A percentile compares a stretch with the other conserved stretches of the same genome.
phyloP scores from a whole-genome alignment of 1,139 yeast genomes.

The Scheffersomyces insectosa region DNA sequence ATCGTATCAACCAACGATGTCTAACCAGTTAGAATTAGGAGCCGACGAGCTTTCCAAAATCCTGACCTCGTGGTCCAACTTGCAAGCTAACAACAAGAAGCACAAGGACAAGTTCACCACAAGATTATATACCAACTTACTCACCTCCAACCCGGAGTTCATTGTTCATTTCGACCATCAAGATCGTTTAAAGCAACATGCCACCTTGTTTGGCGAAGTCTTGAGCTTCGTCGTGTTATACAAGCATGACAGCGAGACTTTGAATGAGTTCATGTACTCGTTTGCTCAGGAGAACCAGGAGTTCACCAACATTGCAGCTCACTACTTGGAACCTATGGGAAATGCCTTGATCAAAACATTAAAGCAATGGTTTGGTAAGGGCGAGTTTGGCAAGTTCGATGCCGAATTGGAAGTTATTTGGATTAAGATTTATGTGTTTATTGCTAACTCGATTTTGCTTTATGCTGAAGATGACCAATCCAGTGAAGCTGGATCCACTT shows the following conservation, averaged over 20 bases:
- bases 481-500: constrained; percentile 9
- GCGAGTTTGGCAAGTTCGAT: constrained; percentile 29
- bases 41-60: constrained; percentile 15
- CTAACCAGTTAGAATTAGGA: constrained; percentile 5
- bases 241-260: constrained; percentile 27
- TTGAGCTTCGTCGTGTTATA: constrained; percentile 35
- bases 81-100: constrained; percentile 29
- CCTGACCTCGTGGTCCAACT: constrained; percentile 34
- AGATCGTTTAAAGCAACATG: constrained; percentile 29
- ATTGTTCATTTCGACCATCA: constrained; percentile 26
- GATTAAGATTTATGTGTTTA: constrained; percentile 41
- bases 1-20: constrained; percentile 1
- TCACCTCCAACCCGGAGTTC: constrained; percentile 31
- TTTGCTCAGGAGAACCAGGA: constrained; percentile 36
- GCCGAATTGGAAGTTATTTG: constrained; percentile 39
- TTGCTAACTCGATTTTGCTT: constrained; percentile 40
- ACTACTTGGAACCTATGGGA: constrained; percentile 48
- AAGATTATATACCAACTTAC: constrained; percentile 35
- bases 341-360: constrained; percentile 40
- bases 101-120: constrained; percentile 31
- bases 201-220: constrained; percentile 37
- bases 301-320: constrained; percentile 25
- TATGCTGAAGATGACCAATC: constrained; percentile 16
- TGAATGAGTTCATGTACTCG: constrained; percentile 36
- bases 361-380: constrained; percentile 35